These are phyloP conservation scores for Salvia sclarea DNA, from an alignment of 305 asterid genomes.

Conservation along the genomic window DNA sequence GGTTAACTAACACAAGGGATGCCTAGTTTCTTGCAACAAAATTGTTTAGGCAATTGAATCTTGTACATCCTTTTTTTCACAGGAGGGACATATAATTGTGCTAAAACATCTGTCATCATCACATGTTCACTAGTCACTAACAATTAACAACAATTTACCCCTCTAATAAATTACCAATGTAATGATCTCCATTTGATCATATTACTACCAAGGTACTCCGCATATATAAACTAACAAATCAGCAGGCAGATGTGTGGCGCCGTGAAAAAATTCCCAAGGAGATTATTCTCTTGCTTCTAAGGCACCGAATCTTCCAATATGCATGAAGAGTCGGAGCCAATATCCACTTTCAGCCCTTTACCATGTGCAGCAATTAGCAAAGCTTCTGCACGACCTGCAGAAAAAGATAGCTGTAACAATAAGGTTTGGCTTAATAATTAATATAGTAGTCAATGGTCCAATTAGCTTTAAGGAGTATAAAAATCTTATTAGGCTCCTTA, in stretches of 20 bases:
- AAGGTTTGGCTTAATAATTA: not conserved
- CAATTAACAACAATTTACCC: too few species aligned
- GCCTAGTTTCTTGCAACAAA: slow-evolving; percentile 13
- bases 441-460: not conserved
- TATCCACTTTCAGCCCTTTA: slow-evolving; percentile 52
- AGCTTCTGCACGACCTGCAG: slow-evolving; percentile 92
- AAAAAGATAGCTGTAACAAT: not conserved
- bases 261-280: not conserved
- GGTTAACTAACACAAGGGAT: not conserved
- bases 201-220: slow-evolving; percentile 13
- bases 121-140: too few species aligned
- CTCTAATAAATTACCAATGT: not conserved
- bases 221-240: slow-evolving; percentile 3
- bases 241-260: not conserved
- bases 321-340: slow-evolving; percentile 30
- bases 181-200: not conserved
- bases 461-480: not conserved
- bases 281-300: slow-evolving; percentile 21
- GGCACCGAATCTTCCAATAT: slow-evolving; percentile 36
- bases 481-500: slow-evolving; percentile 3
- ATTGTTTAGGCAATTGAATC: not conserved
- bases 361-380: slow-evolving; percentile 91
- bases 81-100: not conserved
- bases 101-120: not conserved
- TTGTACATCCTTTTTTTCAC: not conserved